Base-by-base conservation (phyloP, 2,329 filamentous ascomycete species). In the Aspergillus unguis region DNA sequence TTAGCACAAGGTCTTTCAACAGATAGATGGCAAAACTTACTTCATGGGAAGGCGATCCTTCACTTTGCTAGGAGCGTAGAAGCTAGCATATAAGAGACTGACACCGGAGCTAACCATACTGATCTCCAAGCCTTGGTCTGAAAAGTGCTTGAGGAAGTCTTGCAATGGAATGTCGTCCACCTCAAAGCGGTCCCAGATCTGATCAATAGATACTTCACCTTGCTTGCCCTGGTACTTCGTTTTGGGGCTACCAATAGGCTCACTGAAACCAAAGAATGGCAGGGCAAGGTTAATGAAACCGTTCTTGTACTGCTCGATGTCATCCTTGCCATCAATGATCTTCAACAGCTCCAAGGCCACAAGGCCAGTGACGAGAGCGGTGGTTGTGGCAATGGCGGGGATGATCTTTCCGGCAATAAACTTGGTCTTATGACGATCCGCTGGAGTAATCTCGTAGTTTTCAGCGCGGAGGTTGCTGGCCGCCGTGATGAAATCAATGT, bases 351-450 rank as follows among this genome's bases (percentile, higher is more conserved):
- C 94, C 42, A 99, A 77, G 11, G 95, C 82, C 48, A 99, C 91
- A 42, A 99, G 80, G 53, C 94, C 94, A 2, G 94, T 99, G 9
- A 97, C 92, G 53, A 99, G 79, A 3, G 94, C 92, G 2, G 94
- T 99, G 0, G 94, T 97, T 3, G 94, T 99, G 41, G 94, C 94
- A 72, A 99, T 99, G 42, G 94, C 94, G 25, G 94, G 94, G 61
- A 99, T 99, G 63, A 99, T 99, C 83, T 99, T 99, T 71, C 94
- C 94, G 31, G 94, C 95, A 69, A 99, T 99, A 74, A 99, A 97
- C 79, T 99, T 99, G 57, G 92, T 99, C 85, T 94, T 95, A 81
- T 96, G 94, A 57, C 90, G 84, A 68, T 99, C 92, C 0, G 94
- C 92, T 58, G 85, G 82, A 66, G 90, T 85, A 62, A 99, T 99